Evolutionary conservation across 2,329 filamentous ascomycete species (phyloP), one percentile per base, ranked within the genome.

Genomic region (Paraphaeosphaeria minitans): DNA sequence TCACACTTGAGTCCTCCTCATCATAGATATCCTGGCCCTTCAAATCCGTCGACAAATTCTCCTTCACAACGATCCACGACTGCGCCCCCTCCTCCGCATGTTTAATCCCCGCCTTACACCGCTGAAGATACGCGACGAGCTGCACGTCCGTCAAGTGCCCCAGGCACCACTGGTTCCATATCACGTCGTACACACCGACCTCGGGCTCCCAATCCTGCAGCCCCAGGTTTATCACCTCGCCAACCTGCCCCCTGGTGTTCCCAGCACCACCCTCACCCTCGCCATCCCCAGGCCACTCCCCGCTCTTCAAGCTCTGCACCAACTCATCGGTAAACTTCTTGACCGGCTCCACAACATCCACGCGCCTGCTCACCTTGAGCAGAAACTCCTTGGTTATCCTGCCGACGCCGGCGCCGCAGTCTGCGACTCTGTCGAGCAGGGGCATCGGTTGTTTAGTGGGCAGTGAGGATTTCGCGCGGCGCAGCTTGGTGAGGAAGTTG

Each of bases 131-230:
- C 2, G 79, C 79, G 0, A 90, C 80, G 4, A 97, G 73, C 73
- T 96, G 87, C 8, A 77, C 77, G 72, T 97, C 92, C 0, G 85
- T 92, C 55, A 97, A 79, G 75, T 97, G 89, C 24, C 91, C 90
- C 8, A 94, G 77, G 75, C 93, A 97, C 93, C 93, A 97, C 76
- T 97, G 93, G 53, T 86, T 89, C 91, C 92, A 97, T 60, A 97
- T 87, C 47, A 97, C 75, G 72, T 93, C 89, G 76, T 97, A 97
- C 50, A 78, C 74, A 9, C 67, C 69, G 5, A 55, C 24, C 21
- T 72, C 68, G 7, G 76, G 70, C 0, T 83, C 80, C 91, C 91
- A 96, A 29, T 84, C 82, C 75, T 96, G 89, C 0, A 96, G 79
- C 0, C 92, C 91, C 1, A 89, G 78, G 64, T 90, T 92, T 77